Evolutionary conservation across 257 asterid species (phyloP).

Genomic region (Solanum tarapatanum): DNA sequence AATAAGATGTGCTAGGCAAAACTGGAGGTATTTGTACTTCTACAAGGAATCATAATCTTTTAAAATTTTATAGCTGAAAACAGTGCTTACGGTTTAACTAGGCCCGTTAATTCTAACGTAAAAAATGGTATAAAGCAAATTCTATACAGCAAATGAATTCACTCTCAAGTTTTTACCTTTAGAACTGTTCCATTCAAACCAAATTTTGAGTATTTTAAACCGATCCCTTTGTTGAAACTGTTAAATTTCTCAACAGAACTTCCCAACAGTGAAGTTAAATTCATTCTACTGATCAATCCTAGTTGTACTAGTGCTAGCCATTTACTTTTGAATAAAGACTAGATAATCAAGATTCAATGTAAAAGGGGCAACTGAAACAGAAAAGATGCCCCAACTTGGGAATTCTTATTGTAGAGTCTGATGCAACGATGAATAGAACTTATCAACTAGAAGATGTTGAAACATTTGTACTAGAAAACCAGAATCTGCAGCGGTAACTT

Average conservation of each 20-base stretch:
- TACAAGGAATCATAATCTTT: neutral
- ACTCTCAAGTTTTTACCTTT: neutral
- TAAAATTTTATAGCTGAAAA: neutral
- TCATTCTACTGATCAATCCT: neutral
- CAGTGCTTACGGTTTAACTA: neutral
- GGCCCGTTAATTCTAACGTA: neutral
- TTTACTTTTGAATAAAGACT: neutral
- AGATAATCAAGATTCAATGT: neutral
- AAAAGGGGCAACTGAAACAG: neutral
- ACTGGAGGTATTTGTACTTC: neutral
- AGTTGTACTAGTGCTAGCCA: neutral
- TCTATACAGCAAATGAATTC: neutral
- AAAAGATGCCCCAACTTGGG: neutral
- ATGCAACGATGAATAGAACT: neutral
- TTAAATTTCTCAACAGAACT: neutral
- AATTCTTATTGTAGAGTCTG: neutral
- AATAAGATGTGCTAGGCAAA: neutral
- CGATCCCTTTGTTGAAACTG: neutral
- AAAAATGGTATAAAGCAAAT: neutral
- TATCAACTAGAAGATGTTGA: neutral
- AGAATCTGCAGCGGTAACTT: neutral
- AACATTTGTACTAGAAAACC: neutral
- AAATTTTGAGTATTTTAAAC: neutral
- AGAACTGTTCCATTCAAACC: neutral
- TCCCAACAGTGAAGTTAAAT: neutral